Conservation (phyloP, 2,329 filamentous ascomycete genomes). For the Cercospora sp. region DNA sequence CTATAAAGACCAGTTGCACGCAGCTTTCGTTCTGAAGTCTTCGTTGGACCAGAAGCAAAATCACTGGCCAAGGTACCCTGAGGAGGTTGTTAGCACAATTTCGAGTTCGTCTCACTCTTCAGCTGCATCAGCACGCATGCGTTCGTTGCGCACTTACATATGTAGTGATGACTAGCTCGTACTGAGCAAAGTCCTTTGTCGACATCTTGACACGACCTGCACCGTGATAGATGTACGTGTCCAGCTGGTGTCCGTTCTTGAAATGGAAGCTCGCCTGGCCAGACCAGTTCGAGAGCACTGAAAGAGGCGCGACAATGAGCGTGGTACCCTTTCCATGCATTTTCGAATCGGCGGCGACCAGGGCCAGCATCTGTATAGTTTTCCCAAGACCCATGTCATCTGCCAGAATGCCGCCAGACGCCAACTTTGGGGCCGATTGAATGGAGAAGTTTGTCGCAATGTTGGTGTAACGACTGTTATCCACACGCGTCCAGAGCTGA, state of each 20-base stretch:
- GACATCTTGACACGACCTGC: constrained; percentile 57
- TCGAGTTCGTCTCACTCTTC: not conserved
- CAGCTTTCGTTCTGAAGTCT: constrained; percentile 29
- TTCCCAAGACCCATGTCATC: constrained; percentile 94
- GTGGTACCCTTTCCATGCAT: constrained; percentile 57
- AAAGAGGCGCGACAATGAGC: constrained; percentile 77
- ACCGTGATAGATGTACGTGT: constrained; percentile 74
- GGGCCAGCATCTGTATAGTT: constrained; percentile 79
- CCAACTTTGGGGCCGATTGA: constrained; percentile 59
- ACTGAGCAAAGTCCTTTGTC: constrained; percentile 59
- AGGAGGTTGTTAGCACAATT: not conserved
- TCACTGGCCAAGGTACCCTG: constrained; percentile 68
- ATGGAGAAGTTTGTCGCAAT: constrained; percentile 68
- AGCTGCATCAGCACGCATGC: not conserved
- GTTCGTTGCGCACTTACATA: constrained; percentile 48
- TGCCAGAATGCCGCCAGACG: constrained; percentile 80
- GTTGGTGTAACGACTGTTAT: constrained; percentile 56
- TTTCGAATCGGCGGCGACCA: constrained; percentile 62
- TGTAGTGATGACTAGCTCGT: constrained; percentile 79
- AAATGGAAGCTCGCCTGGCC: constrained; percentile 76
- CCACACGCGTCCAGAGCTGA: constrained; percentile 74
- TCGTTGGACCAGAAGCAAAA: constrained; percentile 50
- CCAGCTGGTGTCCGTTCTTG: constrained; percentile 60
- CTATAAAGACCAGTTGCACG: constrained; percentile 58
- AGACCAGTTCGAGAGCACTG: constrained; percentile 89